Base-by-base conservation (phyloP, 2,329 filamentous ascomycete species). In the Aspergillus sp. region DNA sequence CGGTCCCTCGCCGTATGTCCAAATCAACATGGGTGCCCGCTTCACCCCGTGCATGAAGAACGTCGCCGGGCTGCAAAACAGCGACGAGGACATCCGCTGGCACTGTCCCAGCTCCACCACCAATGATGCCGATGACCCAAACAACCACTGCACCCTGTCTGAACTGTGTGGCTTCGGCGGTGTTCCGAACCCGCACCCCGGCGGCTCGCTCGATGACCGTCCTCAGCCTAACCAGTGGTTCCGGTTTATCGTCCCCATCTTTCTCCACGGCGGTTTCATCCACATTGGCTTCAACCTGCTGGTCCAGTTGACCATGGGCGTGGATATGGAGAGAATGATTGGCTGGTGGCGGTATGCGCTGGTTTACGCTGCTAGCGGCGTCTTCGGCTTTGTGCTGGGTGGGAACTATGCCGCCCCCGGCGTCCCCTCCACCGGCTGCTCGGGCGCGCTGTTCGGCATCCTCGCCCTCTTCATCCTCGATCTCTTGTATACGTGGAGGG, bases 251-350 rank as follows among this genome's bases (percentile, higher is more conserved):
- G 67, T 81, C 2, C 89, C 91, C 24, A 95, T 98, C 40, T 98
- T 98, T 64, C 68, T 98, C 49, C 91, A 98, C 52, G 86, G 86
- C 1, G 91, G 91, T 10, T 64, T 98, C 35, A 80, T 98, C 41
- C 91, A 98, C 55, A 95, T 98, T 37, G 84, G 78, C 11, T 95
- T 96, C 71, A 98, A 98, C 61, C 71, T 98, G 62, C 71, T 96
- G 5, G 72, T 95, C 14, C 91, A 98, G 58, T 63, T 95, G 51
- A 93, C 85, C 0, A 74, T 96, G 34, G 91, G 82, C 17, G 79
- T 82, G 25, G 91, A 98, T 49, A 93, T 98, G 76, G 91, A 98
- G 58, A 75, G 78, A 44, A 75, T 82, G 32, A 94, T 98, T 48
- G 91, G 91, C 3, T 78, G 82, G 24, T 71, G 95, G 44, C 81